Conservation (phyloP, 1,284 basidiomycete genomes). For the Apiotrichum sp. region DNA sequence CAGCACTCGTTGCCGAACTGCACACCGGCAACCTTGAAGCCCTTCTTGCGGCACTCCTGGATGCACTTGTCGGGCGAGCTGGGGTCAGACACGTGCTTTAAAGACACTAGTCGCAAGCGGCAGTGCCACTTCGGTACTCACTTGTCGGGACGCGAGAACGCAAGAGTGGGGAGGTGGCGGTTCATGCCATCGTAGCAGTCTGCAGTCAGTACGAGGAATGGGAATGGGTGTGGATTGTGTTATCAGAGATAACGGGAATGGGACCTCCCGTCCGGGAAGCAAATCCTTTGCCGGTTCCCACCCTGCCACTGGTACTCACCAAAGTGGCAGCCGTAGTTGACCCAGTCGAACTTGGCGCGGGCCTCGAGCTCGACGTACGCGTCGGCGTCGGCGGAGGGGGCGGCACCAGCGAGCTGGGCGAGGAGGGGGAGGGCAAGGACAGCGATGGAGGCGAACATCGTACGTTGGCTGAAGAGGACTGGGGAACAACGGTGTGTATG, state of each 20-base stretch:
- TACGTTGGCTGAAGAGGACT: no score
- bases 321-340: constrained; percentile 23
- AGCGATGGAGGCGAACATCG: constrained; percentile 4
- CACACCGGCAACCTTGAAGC: constrained; percentile 19
- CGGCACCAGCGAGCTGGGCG: constrained; percentile 1
- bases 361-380: constrained; percentile 4
- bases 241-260: background rate
- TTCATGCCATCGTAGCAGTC: constrained; percentile 29
- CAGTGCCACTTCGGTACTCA: background rate
- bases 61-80: constrained; percentile 19
- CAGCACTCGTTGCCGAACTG: constrained; percentile 27
- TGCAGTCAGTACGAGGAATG: background rate
- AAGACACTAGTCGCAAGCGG: background rate
- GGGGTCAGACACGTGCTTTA: background rate
- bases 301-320: constrained; percentile 8
- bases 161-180: constrained; percentile 18
- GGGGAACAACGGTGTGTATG: background rate
- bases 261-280: background rate
- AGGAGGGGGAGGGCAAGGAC: constrained; percentile 6
- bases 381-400: background rate
- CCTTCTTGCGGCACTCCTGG: constrained; percentile 13
- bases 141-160: constrained; percentile 14
- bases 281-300: no score
- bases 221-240: background rate
- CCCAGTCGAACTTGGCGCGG: constrained; percentile 18